Conservation (phyloP, 163 green algal genomes). For the Scenedesmus sp. region DNA sequence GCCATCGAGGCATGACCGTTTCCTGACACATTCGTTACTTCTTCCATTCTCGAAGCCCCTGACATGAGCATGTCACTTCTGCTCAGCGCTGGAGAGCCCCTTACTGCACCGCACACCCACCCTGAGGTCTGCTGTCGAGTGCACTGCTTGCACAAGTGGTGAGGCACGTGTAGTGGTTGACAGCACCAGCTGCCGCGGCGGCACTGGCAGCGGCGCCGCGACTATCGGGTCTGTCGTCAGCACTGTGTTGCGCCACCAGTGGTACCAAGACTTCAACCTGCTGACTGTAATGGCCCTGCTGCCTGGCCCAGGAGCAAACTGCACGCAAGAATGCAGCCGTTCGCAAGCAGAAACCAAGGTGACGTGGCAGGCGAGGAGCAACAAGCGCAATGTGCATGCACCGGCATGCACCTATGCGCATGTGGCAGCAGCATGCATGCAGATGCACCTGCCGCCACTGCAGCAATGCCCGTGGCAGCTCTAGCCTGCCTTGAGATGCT, state of each 20-base stretch:
- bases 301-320: constrained; percentile 47
- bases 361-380: not conserved
- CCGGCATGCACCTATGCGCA: not conserved
- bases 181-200: constrained; percentile 27
- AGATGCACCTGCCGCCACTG: not conserved
- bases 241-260: constrained; percentile 37
- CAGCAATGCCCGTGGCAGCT: not conserved
- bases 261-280: constrained; percentile 10
- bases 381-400: not conserved
- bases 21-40: not conserved
- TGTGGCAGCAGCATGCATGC: not conserved
- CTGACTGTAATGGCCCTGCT: constrained; percentile 10
- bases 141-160: constrained; percentile 41
- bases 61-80: no score
- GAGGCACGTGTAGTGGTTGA: not conserved
- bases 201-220: constrained; percentile 23
- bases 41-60: no score
- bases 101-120: not conserved
- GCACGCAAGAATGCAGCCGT: not conserved
- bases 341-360: no score
- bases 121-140: constrained; percentile 7
- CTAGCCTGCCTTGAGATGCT: not conserved
- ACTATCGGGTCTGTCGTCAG: constrained; percentile 17
- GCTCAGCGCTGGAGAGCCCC: no score
- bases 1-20: not conserved